A percentile compares a stretch with the other conserved stretches of the same genome.
Conservation (phyloP, 768 basidiomycete genomes). For the Rickenella mellea region DNA sequence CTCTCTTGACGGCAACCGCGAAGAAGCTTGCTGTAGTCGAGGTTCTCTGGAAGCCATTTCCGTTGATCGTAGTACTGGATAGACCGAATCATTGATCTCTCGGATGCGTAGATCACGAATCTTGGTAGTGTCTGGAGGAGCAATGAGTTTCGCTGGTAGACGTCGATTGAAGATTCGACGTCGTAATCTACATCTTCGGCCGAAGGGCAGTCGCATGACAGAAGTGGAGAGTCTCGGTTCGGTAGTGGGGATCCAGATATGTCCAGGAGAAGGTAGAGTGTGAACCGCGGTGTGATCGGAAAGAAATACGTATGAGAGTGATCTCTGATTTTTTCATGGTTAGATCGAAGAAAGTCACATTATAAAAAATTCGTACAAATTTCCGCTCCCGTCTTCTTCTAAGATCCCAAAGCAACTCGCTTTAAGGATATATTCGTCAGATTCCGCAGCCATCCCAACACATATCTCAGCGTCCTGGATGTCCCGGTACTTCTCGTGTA, state of each 20-base stretch:
- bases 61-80: conserved; percentile 50
- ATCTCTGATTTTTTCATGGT: not conserved
- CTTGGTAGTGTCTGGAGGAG: conserved; percentile 44
- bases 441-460: conserved; percentile 42
- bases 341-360: conserved; percentile 9
- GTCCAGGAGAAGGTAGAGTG: conserved; percentile 37
- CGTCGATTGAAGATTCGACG: conserved; percentile 40
- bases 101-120: conserved; percentile 42
- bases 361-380: conserved; percentile 26
- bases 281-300: conserved; percentile 42
- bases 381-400: conserved; percentile 33
- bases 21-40: conserved; percentile 46
- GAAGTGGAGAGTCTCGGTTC: conserved; percentile 8
- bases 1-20: conserved; percentile 44
- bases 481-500: conserved; percentile 39
- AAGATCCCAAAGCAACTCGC: conserved; percentile 46
- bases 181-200: conserved; percentile 44
- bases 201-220: conserved; percentile 17
- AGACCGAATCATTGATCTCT: conserved; percentile 40
- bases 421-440: conserved; percentile 47
- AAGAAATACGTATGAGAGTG: conserved; percentile 27
- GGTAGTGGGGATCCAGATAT: conserved; percentile 13
- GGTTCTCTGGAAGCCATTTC: conserved; percentile 43
- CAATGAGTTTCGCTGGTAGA: conserved; percentile 53
- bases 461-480: conserved; percentile 41